A percentile compares a stretch with the other conserved stretches of the same genome.
phyloP scores from a whole-genome alignment of 306 rosid species.

The Trichosanthes cucumerina region DNA sequence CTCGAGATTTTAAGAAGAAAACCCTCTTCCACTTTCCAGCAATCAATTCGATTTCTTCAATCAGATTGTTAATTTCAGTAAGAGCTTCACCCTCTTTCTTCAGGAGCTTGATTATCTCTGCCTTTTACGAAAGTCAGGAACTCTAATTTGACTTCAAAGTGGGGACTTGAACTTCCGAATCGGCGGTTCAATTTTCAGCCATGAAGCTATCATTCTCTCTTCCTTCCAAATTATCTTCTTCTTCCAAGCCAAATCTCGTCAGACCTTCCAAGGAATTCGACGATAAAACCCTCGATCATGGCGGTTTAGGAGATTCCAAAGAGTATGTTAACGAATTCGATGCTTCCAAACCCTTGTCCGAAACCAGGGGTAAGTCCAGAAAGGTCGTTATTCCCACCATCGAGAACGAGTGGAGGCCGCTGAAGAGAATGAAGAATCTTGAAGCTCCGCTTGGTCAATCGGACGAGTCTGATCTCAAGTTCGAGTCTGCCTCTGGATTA shows the following conservation, averaged over 20 bases:
- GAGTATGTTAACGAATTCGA: constrained; percentile 28
- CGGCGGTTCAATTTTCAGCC: too few relatives aligned
- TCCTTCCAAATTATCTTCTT: constrained; percentile 28
- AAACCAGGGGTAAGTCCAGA: background rate
- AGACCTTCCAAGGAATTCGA: constrained; percentile 15
- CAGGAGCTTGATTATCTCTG: too few relatives aligned
- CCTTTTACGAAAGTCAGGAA: too few relatives aligned
- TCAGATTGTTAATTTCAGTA: too few relatives aligned
- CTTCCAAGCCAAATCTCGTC: constrained; percentile 21
- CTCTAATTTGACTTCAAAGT: too few relatives aligned
- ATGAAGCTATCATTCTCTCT: constrained; percentile 38
- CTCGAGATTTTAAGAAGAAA: too few relatives aligned
- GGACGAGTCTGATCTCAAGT: constrained; percentile 24
- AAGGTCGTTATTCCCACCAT: constrained; percentile 17
- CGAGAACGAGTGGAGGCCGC: constrained; percentile 24
- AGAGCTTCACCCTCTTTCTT: too few relatives aligned
- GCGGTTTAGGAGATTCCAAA: background rate
- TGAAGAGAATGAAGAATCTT: constrained; percentile 34
- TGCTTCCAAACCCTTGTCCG: constrained; percentile 19
- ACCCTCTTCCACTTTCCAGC: too few relatives aligned
- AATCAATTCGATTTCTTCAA: too few relatives aligned
- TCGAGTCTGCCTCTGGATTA: constrained; percentile 17
- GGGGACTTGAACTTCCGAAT: too few relatives aligned
- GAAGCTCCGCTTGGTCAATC: constrained; percentile 20
- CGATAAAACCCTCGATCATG: background rate